A percentile compares a stretch with the other conserved stretches of the same genome.
These are phyloP conservation scores for Cucurbita pepo DNA, from an alignment of 306 rosid species.

Conservation along the genomic window DNA sequence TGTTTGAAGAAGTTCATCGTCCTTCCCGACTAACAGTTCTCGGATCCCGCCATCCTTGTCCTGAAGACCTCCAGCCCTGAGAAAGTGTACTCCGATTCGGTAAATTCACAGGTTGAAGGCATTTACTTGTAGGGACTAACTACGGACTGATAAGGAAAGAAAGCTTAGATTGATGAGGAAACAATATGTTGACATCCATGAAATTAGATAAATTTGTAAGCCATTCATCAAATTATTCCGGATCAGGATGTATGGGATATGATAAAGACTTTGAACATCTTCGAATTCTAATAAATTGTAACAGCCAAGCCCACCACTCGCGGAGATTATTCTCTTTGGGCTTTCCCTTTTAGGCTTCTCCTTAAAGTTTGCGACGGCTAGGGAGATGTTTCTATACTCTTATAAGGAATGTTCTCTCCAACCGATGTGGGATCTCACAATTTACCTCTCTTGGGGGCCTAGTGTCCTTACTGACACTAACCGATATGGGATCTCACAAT, in stretches of 20 bases:
- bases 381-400: too few species aligned
- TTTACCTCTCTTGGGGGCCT: too few species aligned
- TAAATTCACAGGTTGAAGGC: background rate
- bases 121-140: background rate
- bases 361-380: too few species aligned
- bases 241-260: background rate
- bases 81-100: background rate
- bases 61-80: slow-evolving; percentile 87
- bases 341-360: too few species aligned
- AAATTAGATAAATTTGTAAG: background rate
- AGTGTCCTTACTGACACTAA: too few species aligned
- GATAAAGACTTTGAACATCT: background rate
- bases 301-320: too few species aligned
- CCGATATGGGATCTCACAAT: too few species aligned
- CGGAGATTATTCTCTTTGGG: too few species aligned
- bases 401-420: too few species aligned
- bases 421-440: too few species aligned
- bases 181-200: background rate
- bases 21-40: slow-evolving; percentile 70
- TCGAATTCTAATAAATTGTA: too few species aligned
- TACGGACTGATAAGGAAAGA: background rate
- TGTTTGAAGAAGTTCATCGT: slow-evolving; percentile 79
- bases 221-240: background rate
- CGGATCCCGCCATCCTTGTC: slow-evolving; percentile 78
- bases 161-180: background rate